These are phyloP conservation scores for Ogataea allantospora DNA, from an alignment of 805 yeast species.

Conservation along the genomic window DNA sequence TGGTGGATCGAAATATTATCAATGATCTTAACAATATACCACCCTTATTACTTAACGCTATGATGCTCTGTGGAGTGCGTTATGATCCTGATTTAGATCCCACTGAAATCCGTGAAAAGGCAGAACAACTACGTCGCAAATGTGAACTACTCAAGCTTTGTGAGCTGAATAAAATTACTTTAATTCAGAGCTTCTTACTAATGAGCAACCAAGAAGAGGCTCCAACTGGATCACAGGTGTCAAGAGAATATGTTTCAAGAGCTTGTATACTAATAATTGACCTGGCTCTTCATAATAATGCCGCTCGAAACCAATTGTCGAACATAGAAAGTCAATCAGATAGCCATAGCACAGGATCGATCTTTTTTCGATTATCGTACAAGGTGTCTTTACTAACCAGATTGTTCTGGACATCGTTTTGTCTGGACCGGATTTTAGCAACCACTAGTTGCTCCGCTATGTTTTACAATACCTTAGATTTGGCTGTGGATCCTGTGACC, in stretches of 20 bases:
- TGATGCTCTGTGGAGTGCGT: slow-evolving; percentile 27
- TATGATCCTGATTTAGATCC: slow-evolving; percentile 18
- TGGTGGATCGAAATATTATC: slow-evolving; percentile 25
- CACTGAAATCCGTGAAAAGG: slow-evolving; percentile 20
- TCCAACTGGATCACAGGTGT: slow-evolving; percentile 27
- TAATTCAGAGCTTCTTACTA: slow-evolving; percentile 29
- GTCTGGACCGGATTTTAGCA: slow-evolving; percentile 30
- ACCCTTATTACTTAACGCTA: slow-evolving; percentile 30
- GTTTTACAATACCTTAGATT: slow-evolving; percentile 28
- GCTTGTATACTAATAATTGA: slow-evolving; percentile 31
- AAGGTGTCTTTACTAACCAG: slow-evolving; percentile 25
- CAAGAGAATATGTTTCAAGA: slow-evolving; percentile 27
- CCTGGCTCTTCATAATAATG: slow-evolving; percentile 30
- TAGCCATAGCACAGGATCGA: slow-evolving; percentile 8
- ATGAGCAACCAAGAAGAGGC: slow-evolving; percentile 33
- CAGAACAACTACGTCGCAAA: slow-evolving; percentile 25
- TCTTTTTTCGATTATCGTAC: slow-evolving; percentile 21
- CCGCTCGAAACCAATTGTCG: slow-evolving; percentile 23
- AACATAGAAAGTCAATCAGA: slow-evolving; percentile 1
- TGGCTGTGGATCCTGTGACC: slow-evolving; percentile 26
- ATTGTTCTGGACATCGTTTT: slow-evolving; percentile 32
- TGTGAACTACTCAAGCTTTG: slow-evolving; percentile 28
- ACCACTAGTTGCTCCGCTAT: slow-evolving; percentile 30
- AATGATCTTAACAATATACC: slow-evolving; percentile 22
- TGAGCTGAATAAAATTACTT: slow-evolving; percentile 29